Base-by-base conservation (phyloP, 257 asterid species). In the Forsythia suspensa region DNA sequence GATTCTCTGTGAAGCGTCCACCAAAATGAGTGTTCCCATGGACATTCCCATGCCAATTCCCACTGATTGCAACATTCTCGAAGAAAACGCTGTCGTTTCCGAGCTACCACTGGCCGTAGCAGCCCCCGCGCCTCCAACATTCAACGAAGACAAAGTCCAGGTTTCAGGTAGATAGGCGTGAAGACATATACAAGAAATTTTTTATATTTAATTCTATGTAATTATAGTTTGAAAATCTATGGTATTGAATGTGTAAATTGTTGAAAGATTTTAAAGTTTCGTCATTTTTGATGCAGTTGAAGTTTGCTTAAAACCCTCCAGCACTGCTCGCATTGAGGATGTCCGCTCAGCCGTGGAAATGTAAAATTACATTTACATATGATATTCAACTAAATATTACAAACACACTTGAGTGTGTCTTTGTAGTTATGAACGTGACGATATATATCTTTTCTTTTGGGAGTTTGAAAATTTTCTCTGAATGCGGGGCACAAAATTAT, bases 1-100 rank as follows among this genome's bases (percentile, higher is more conserved):
- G 76, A 18, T 73, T 55, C 36, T 3, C 7, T 68, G 43, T 42
- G 82, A 81, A 89, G 73, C 84, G 9, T 81, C 88, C 44, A 65
- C 82, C 69, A 88, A 85, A 79, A 90, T 82, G 93, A 92, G 96
- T 77, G 88, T 85, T 76, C 98, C 99, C 3, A 96, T 94, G 98
- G 99, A 96, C 61, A 86, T 92, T 71, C 86, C 95, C 51, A 74
- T 79, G 77, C 84, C 85, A 39, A 82, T 84, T 70, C 67, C 91
- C 34, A 7, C 86, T 36, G 85, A 82, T 24, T 86, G 82, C 85
- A 73, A 44, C 81, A 77, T 73, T 20, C 80, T 78, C n/a, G 86
- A 84, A 39, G 92, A 81, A 72, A 87, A 86, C 71, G 83, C 87
- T 72, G 74, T 65, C 81, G 84, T 80, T 80, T 80, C 76, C 46